Base-by-base conservation (phyloP, 768 basidiomycete species). In the Suillus variegatus region DNA sequence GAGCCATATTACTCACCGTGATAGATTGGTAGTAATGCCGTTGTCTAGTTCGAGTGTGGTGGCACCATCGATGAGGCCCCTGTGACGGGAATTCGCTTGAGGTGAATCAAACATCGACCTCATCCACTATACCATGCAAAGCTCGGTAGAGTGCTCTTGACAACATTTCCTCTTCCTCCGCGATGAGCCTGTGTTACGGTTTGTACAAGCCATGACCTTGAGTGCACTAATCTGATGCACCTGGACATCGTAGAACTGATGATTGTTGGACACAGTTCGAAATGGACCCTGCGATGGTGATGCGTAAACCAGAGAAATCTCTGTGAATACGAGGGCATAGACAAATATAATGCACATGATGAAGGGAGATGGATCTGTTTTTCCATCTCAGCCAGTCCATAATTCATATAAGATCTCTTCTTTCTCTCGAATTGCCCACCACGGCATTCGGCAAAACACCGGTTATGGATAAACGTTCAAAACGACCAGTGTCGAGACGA, bases 11-110 rank as follows among this genome's bases (percentile, higher is more conserved):
- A 70, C 86, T 65, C 68, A 90, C 90, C 6, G 87, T 90, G 66
- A 92, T 91, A 20, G 84, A 80, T 35, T 80, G 69, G n/a, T 76
- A 76, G 74, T 91, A 92, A 93, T 82, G 2, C 89, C 90, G 73
- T 92, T 90, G 73, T 93, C 92, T 67, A 93, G 75, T 76, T 93
- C 92, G 14, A 94, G 81, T 1, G 90, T 91, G 2, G 88, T 89
- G 32, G 88, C 87, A 28, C 91, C 92, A 68, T 90, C 85, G 58
- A 93, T 84, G 65, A 93, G 80, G 25, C 85, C 92, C 88, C 91
- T 91, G 67, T 41, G 66, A 51, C 65, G 40, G 62, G 65, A 57
- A 62, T 52, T 65, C 60, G 61, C 56, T 36, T 56, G 22, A 56
- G 36, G 49, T 61, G 25, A 20, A 64, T 40, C 49, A 56, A 65